Percentiles rank a stretch among this genome's conserved stretches.
These are phyloP conservation scores for Vinca minor DNA, from an alignment of 257 asterid species.

Conservation along the genomic window DNA sequence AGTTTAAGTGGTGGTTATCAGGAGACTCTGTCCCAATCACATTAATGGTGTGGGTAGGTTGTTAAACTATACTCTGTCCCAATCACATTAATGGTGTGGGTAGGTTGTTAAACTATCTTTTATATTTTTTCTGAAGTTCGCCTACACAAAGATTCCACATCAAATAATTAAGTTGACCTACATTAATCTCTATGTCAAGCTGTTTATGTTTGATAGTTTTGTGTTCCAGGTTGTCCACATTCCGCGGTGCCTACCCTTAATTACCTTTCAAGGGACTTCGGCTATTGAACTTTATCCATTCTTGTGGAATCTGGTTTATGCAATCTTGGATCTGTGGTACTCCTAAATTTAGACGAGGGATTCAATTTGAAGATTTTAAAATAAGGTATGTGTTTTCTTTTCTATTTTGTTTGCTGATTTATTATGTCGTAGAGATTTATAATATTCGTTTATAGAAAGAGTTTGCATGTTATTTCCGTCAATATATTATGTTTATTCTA, in stretches of 20 bases:
- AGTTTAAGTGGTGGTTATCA: not conserved
- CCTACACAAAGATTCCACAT: too few species aligned
- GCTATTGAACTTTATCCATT: not conserved
- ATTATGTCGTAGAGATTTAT: not conserved
- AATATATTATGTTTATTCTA: not conserved
- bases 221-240: conserved; percentile 4
- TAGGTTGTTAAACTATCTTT: not conserved
- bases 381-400: not conserved
- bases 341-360: conserved; percentile 6
- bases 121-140: not conserved
- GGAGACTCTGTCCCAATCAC: not conserved
- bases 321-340: not conserved
- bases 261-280: not conserved
- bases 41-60: not conserved
- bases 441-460: too few species aligned
- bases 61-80: not conserved
- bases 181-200: not conserved
- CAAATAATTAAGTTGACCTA: not conserved
- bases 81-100: not conserved
- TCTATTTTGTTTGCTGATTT: not conserved
- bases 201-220: not conserved
- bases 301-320: not conserved
- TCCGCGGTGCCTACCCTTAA: not conserved
- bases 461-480: not conserved
- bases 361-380: not conserved